Base-by-base conservation (phyloP, 2,329 filamentous ascomycete species). In the Taxawa tesnikishii region DNA sequence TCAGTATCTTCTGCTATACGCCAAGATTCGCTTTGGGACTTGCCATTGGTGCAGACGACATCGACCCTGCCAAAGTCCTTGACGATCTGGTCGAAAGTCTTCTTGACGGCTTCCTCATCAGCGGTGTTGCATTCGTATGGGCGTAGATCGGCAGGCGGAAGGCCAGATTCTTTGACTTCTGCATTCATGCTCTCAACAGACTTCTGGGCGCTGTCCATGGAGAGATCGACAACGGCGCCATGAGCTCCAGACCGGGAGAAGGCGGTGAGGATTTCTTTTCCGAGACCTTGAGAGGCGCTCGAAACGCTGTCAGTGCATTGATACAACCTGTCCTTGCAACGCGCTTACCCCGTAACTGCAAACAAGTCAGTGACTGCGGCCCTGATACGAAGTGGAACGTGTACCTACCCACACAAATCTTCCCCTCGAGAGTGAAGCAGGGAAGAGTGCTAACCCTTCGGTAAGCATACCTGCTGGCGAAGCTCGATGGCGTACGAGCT, bases 91-190 rank as follows among this genome's bases (percentile, higher is more conserved):
- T 42, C 40, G 43, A 51, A 56, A 10, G 53, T 55, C 9, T 46
- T 41, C 28, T 54, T 45, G 3, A 61, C 56, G 26, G 53, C 45
- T 32, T 45, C 38, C 34, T 60, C 56, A 12, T 50, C 47, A 7
- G 50, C 51, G 13, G 56, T 55, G 38, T 61, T 53, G 44, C 56
- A 59, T 25, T 48, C 54, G 30, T 60, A 60, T 12, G 51, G 43
- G 26, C 47, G 50, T 7, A 60, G 40, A 12, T 56, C 45, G 5
- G 55, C 46, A 11, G 29, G 33, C 13, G 42, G 38, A 3, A 43
- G 36, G 10, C 39, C 40, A 4, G 42, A 27, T 19, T 43, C 30
- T 26, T 41, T 33, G n/a, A 51, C 43, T 30, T 50, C 45, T 12
- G 44, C 37, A n/a, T 38, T 39, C 35, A 56, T 54, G 27, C 46